These are phyloP conservation scores for Chalciporus piperatus DNA, from an alignment of 768 basidiomycete genomes.

Conservation along the genomic window DNA sequence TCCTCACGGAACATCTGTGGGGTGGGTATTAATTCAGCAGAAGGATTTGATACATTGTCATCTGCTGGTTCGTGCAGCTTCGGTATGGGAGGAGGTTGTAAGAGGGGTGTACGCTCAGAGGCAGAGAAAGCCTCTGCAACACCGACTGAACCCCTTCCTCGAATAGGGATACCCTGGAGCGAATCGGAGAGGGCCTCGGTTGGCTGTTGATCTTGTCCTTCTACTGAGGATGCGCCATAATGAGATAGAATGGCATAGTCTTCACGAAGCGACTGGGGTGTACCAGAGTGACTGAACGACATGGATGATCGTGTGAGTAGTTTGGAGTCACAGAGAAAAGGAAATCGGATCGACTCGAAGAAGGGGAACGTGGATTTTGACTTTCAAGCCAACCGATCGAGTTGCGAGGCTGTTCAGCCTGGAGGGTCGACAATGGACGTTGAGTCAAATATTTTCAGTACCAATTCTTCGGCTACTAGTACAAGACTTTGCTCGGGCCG, in stretches of 20 bases:
- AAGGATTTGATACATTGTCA: conserved; percentile 1
- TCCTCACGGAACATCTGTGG: conserved; percentile 55
- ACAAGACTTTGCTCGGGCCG: too few relatives aligned
- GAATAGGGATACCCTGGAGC: conserved; percentile 19
- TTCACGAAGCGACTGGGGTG: conserved; percentile 49
- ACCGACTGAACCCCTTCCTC: background rate
- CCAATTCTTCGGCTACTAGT: too few relatives aligned
- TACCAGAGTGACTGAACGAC: conserved; percentile 17
- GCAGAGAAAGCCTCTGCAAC: background rate
- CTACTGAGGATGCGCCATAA: conserved; percentile 36
- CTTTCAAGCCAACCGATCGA: background rate
- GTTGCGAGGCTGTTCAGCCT: too few relatives aligned
- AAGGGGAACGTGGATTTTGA: too few relatives aligned
- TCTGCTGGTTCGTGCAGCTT: conserved; percentile 54
- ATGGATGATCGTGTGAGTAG: conserved; percentile 4
- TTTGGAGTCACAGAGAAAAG: background rate
- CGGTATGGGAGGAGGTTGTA: conserved; percentile 47
- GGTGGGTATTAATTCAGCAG: conserved; percentile 18
- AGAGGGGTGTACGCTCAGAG: conserved; percentile 57
- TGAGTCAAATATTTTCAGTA: too few relatives aligned
- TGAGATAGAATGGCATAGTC: conserved; percentile 64
- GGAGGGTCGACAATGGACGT: background rate
- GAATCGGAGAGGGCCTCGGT: conserved; percentile 10
- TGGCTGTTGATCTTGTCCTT: conserved; percentile 2
- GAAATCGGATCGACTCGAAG: background rate